Base-by-base conservation (phyloP, 805 yeast species). In the Candida endomychidarum region DNA sequence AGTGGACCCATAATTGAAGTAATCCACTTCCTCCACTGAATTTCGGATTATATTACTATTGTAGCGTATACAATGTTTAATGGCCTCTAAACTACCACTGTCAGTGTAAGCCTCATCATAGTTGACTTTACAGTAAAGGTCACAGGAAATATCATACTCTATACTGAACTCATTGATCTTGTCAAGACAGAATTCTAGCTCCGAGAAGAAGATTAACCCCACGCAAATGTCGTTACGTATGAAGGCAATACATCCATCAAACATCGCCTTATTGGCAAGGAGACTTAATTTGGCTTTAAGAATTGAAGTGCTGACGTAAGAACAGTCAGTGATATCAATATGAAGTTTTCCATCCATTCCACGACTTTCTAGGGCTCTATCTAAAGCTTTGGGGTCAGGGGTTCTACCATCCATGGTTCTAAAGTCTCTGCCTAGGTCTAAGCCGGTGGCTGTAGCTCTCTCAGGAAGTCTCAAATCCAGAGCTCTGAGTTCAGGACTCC, bases 211-310 rank as follows among this genome's bases (percentile, higher is more conserved):
- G 4, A 78, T 45, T 4, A 75, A 42, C 0, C 82, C 83, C 12
- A 72, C 67, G 49, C 56, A 64, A 26, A 38, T 53, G 44, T 45
- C 38, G 29, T 58, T 54, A 33, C 62, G 60, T n/a, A 74, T 51
- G 5, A 78, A 54, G 1, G 81, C 76, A 16, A 78, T 51, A 47
- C 78, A 74, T 0, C 80, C 81, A 54, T 78, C 83, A 16, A 74
- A 51, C 34, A 75, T 60, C 3, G 71, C 68, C 11, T 61, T 58
- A 14, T 52, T 48, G 27, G 73, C 78, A n/a, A 75, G 55, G 7
- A 56, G 38, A 2, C 45, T 35, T 23, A 77, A 50, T 44, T 68
- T 68, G 2, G 50, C 29, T 35, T 70, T 55, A 17, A 77, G 51
- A 7, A 46, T 45, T 1, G 58, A 33, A 8, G 59, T 50, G 0